Base-by-base conservation (phyloP, 2,329 filamentous ascomycete species). In the Aspergillus hortae region DNA sequence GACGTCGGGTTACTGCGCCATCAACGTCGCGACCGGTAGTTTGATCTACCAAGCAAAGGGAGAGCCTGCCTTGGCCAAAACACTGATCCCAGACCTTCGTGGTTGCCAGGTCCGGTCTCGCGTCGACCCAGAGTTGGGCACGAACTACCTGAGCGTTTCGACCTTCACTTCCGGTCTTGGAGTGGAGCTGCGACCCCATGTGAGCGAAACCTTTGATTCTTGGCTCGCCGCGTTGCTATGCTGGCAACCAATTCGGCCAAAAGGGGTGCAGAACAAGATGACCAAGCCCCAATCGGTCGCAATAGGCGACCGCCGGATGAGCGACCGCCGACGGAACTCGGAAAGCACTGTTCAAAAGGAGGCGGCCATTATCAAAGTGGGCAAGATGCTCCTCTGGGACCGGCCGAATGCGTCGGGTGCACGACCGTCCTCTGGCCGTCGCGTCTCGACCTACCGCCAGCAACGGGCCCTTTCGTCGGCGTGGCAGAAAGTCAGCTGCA, bases 401-500 rank as follows among this genome's bases (percentile, higher is more conserved):
- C 94, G 88, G 67, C 87, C 86, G 2, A 72, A 67, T 32, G 67
- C 68, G n/a, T 68, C 69, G 12, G 69, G 70, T 6, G 65, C 67
- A 44, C 65, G 65, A 21, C 67, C 67, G 9, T 63, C 66, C 32
- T 66, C 67, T 49, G 51, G 62, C 17, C 69, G 71, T 15, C 72
- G 80, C 23, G 76, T 80, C 11, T 79, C 77, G 23, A 77, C 77
- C 5, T 79, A 80, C 61, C 76, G 79, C 52, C 75, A 83, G 60
- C 79, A 83, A 62, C 81, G 78, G 59, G 75, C 80, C 35, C 74
- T 81, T 48, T 80, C 80, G 43, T 76, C 78, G n/a, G 81, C 87
- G 10, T 97, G 94, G 94, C 84, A 89, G 62, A 84, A 84, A 57
- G 90, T 97, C 4, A 96, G 91, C 27, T 96, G 92, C 70, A 95